Evolutionary conservation across 345 rosid species (phyloP).

Genomic region (Crucihimalaya himalaica): DNA sequence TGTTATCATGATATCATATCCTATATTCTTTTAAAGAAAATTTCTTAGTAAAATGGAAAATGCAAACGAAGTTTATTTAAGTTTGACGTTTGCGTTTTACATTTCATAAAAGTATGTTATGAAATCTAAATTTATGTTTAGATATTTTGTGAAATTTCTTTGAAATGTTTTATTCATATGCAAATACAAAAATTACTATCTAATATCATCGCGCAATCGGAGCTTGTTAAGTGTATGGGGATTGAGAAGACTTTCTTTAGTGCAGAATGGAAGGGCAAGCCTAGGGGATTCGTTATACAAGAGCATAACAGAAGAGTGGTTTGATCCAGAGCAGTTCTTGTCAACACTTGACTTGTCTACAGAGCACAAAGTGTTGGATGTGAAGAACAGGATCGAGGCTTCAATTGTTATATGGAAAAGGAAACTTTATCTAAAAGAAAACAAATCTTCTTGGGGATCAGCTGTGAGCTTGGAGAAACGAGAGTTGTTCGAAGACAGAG

Average conservation of each 20-base stretch:
- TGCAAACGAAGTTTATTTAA: no score
- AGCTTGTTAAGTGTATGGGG: neutral
- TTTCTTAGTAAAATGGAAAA: no score
- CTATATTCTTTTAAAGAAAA: neutral
- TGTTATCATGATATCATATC: neutral
- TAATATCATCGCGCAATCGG: no score
- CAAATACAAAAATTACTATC: no score
- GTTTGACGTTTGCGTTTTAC: no score
- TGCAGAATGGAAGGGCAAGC: slow-evolving; percentile 77
- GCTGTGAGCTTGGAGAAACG: slow-evolving; percentile 84
- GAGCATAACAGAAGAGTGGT: slow-evolving; percentile 75
- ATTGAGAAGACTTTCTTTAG: neutral
- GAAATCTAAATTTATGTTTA: no score
- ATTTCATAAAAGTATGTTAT: no score
- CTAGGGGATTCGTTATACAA: slow-evolving; percentile 79
- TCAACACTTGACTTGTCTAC: slow-evolving; percentile 68
- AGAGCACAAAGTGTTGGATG: slow-evolving; percentile 75
- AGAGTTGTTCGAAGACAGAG: slow-evolving; percentile 88
- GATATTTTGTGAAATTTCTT: no score
- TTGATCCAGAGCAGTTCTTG: slow-evolving; percentile 74
- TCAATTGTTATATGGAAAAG: slow-evolving; percentile 85
- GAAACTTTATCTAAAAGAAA: slow-evolving; percentile 71
- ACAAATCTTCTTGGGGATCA: slow-evolving; percentile 82
- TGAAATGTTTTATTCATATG: no score
- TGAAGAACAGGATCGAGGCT: slow-evolving; percentile 86